phyloP scores from a whole-genome alignment of 2,329 filamentous ascomycete species.

The Fusarium sp. region DNA sequence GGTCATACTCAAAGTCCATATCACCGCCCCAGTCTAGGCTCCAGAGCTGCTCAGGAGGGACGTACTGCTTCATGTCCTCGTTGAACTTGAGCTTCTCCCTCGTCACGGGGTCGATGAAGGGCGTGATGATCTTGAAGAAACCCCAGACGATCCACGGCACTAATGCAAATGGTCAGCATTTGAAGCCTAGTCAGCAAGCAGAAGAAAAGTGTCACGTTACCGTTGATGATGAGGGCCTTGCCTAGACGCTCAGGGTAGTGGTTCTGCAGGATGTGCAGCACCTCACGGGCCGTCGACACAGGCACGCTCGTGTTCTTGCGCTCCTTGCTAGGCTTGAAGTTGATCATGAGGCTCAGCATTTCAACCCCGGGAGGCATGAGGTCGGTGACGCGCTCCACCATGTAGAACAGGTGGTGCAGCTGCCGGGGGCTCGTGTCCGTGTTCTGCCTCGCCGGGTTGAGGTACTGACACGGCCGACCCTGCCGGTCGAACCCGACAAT shows the following conservation, averaged over 20 bases:
- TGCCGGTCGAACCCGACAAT: conserved; percentile 86
- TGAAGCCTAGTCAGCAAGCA: not conserved
- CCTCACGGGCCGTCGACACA: conserved; percentile 78
- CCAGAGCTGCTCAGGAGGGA: conserved; percentile 84
- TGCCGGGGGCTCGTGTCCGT: conserved; percentile 85
- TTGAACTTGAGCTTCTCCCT: conserved; percentile 98
- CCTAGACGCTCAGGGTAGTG: conserved; percentile 95
- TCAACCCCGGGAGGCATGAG: conserved; percentile 88
- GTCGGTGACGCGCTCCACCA: conserved; percentile 90
- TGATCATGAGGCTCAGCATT: conserved; percentile 84
- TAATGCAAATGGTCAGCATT: conserved; percentile 46
- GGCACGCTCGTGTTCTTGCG: conserved; percentile 76
- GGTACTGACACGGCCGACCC: conserved; percentile 86
- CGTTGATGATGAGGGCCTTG: conserved; percentile 85
- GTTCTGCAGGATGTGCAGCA: conserved; percentile 89
- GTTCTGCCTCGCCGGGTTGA: conserved; percentile 90
- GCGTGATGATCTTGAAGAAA: conserved; percentile 95
- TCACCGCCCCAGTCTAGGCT: conserved; percentile 76
- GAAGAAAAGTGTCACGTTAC: conserved; percentile 53
- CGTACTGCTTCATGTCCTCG: conserved; percentile 83
- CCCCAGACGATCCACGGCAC: conserved; percentile 90
- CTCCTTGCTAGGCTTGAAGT: conserved; percentile 82
- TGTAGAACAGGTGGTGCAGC: conserved; percentile 92
- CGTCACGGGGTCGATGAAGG: conserved; percentile 95
- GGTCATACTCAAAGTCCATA: conserved; percentile 90